Evolutionary conservation across 495 filamentous ascomycete genomes (phyloP), one percentile per base, ranked within the genome.

Genomic region (Polyplosphaeria fusca): DNA sequence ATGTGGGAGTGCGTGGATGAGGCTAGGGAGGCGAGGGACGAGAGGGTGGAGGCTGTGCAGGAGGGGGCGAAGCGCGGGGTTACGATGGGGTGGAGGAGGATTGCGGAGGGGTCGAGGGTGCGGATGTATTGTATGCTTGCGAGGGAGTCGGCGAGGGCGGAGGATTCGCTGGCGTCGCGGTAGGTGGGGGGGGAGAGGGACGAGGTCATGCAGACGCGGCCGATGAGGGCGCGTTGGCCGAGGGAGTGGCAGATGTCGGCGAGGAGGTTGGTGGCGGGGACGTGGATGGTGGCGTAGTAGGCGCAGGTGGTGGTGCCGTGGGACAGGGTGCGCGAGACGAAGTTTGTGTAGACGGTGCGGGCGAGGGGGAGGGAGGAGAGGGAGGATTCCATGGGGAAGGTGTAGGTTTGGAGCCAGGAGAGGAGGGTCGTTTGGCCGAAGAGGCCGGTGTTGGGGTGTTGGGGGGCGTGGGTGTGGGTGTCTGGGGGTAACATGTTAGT

Each of bases 391-490:
- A 95, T 79, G 0, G 92, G 92, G 71, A 95, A 98, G n/a, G 92
- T 98, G 74, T 98, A 98, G 3, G 77, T 88, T 58, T 90, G 76
- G 4, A 98, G 80, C 92, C 92, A 98, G 71, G 88, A 82, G 20
- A 98, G 80, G 39, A 98, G 82, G 16, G 90, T 95, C 2, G 86
- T 83, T 44, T 86, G 87, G 68, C 92, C 92, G 67, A 96, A 96
- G 63, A 97, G 83, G 46, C 92, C 92, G 5, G 81, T 76, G 64
- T 97, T 97, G 52, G 92, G 91, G 67, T 94, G 93, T 75, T 97
- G 92, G 0, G 89, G 81, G 41, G 92, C 92, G 70, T 97, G 92
- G 59, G 95, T 86, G 71, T 97, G 92, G 13, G 92, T 95, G 71
- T 97, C 91, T 89, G 54, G 9, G n/a, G 28, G 30, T n/a, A n/a